Percentiles rank a stretch among this genome's conserved stretches.
Evolutionary conservation across 2,329 filamentous ascomycete species (phyloP).

Genomic region (Diplodia intermedia): DNA sequence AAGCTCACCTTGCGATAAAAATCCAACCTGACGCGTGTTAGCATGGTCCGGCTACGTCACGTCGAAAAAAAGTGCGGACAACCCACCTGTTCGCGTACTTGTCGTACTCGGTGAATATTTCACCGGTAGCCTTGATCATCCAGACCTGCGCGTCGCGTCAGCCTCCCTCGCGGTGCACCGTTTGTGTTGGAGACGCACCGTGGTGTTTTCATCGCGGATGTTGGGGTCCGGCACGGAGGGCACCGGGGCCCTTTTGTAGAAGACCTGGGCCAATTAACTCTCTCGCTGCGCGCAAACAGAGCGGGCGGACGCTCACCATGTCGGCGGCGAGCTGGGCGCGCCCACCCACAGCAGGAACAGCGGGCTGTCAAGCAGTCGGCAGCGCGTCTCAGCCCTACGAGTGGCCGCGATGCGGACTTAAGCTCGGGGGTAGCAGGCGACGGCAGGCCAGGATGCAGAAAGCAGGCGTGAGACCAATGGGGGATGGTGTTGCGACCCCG

Average conservation of each 20-base stretch:
- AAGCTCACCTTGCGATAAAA: constrained; percentile 86
- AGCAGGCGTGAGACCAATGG: constrained; percentile 10
- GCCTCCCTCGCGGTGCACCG: constrained; percentile 34
- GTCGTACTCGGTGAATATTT: constrained; percentile 89
- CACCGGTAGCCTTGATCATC: constrained; percentile 87
- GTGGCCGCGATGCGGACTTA: constrained; percentile 31
- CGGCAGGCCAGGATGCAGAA: constrained; percentile 6
- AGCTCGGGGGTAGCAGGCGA: constrained; percentile 23
- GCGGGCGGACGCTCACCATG: constrained; percentile 42
- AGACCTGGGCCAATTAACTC: constrained; percentile 67
- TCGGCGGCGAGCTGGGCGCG: constrained; percentile 35
- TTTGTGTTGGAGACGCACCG: constrained; percentile 64
- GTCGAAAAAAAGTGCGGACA: constrained; percentile 34
- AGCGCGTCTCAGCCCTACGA: constrained; percentile 32
- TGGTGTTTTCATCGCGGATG: constrained; percentile 79
- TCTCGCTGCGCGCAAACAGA: background rate
- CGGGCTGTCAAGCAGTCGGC: constrained; percentile 16
- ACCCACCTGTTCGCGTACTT: constrained; percentile 81
- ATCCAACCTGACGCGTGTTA: constrained; percentile 70
- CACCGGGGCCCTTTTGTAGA: constrained; percentile 96
- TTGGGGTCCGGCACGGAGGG: constrained; percentile 75
- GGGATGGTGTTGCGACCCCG: constrained; percentile 7
- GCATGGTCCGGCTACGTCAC: background rate
- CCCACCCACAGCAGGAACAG: constrained; percentile 13
- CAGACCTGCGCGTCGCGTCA: constrained; percentile 70